Evolutionary conservation across 2,329 filamentous ascomycete genomes (phyloP), one percentile per base, ranked within the genome.

Genomic region (Colletotrichum sp.): DNA sequence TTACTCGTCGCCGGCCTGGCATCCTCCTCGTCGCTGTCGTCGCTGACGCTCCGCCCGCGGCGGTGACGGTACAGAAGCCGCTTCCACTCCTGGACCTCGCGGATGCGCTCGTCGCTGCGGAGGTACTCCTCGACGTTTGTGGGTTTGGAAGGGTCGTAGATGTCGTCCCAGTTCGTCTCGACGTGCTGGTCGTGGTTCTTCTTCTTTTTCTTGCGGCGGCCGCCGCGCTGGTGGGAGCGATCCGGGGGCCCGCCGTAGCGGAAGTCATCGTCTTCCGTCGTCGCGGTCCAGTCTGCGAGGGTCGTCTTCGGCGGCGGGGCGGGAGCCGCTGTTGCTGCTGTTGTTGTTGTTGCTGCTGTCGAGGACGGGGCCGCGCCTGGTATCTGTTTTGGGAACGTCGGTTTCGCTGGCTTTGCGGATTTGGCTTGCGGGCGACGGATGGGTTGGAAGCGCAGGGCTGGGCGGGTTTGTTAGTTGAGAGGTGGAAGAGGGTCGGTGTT

Each of bases 71-170:
- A 96, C 16, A 98, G 87, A 48, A 94, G 86, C 55, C 93, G 91
- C 82, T 96, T 98, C 96, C 96, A 98, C 80, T 98, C 95, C 73
- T 91, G 90, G 5, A 96, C 91, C 82, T 98, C 95, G 22, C 90
- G 87, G 75, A 96, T 91, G 82, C 95, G 94, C 85, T 98, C 96
- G 74, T 98, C 95, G 81, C 95, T 97, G 76, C 93, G 89, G 75
- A 94, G 90, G 82, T 97, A 98, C 81, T 96, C 94, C 71, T 96
- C 94, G 66, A 96, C 94, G 79, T 93, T 96, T 55, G 95, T 98
- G 11, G 96, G 96, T 52, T 94, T 88, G 13, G 93, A 88, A 1
- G 95, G 95, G 81, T 98, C 96, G 83, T 98, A 98, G 28, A 97
- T 91, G 82, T 98, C 95, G 82, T 98, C 94, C 96, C 96, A 98